Percentiles rank a stretch among this genome's conserved stretches.
Conservation (phyloP, 129 eudicot species). For the Pittosporum tobira region DNA sequence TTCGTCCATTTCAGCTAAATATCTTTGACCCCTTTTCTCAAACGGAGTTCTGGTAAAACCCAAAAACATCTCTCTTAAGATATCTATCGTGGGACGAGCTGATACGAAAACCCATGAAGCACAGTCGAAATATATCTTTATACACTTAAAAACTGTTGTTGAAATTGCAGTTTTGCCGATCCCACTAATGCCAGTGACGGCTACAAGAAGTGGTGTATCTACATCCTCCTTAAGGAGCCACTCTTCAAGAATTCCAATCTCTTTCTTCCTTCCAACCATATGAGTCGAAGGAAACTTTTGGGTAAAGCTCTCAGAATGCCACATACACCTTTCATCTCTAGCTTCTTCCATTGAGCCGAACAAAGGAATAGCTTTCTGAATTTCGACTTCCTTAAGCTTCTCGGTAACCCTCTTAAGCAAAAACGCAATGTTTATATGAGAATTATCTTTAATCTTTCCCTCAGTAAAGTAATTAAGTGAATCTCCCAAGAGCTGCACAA, state of each 20-base stretch:
- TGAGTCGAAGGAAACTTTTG: not conserved
- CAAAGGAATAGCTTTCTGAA: conserved; percentile 2
- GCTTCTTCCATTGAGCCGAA: not conserved
- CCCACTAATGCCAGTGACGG: conserved; percentile 10
- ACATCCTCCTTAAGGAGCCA: conserved; percentile 13
- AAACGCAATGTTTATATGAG: not conserved
- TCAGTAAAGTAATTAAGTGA: conserved; percentile 9
- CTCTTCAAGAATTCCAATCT: conserved; percentile 4
- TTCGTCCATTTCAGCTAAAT: conserved; percentile 6
- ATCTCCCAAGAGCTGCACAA: conserved; percentile 13
- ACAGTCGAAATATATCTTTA: conserved; percentile 7
- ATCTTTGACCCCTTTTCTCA: not conserved
- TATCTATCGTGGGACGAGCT: conserved; percentile 1
- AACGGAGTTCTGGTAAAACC: not conserved
- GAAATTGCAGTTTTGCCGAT: conserved; percentile 18
- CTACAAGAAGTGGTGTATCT: conserved; percentile 6
- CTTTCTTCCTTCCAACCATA: conserved; percentile 15
- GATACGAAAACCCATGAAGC: conserved; percentile 8
- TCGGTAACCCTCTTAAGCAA: conserved; percentile 5
- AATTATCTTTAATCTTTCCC: conserved; percentile 3
- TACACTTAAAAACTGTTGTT: conserved; percentile 2
- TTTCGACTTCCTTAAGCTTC: conserved; percentile 13
- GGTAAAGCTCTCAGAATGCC: conserved; percentile 7
- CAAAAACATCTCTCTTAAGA: conserved; percentile 11
- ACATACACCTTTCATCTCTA: not conserved